phyloP scores from a whole-genome alignment of 805 yeast genomes.

The Zygoascus tannicola region DNA sequence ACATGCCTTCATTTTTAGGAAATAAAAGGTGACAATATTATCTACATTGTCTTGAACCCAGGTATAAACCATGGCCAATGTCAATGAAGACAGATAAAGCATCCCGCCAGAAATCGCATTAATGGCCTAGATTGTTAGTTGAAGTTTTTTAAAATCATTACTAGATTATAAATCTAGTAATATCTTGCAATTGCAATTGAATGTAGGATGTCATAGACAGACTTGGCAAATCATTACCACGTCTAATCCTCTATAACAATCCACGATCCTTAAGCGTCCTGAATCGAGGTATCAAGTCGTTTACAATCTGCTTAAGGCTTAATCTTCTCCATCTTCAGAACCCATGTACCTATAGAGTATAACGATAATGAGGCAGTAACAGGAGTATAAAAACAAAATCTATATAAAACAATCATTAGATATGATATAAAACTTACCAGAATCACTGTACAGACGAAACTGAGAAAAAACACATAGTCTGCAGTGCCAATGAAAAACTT shows the following conservation, averaged over 20 bases:
- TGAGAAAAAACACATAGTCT: slow-evolving; percentile 21
- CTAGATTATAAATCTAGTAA: too few species aligned
- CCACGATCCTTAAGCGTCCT: slow-evolving; percentile 17
- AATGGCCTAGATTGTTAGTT: slow-evolving; percentile 6
- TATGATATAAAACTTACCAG: slow-evolving; percentile 12
- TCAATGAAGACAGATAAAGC: slow-evolving; percentile 22
- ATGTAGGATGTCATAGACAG: slow-evolving; percentile 7
- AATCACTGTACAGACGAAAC: slow-evolving; percentile 15
- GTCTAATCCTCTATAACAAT: slow-evolving; percentile 5
- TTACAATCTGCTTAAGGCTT: slow-evolving; percentile 15
- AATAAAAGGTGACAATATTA: slow-evolving; percentile 21
- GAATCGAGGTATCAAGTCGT: slow-evolving; percentile 20
- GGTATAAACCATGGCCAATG: slow-evolving; percentile 30
- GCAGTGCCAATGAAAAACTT: slow-evolving; percentile 16
- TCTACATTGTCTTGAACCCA: slow-evolving; percentile 30
- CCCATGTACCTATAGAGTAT: slow-evolving; percentile 24
- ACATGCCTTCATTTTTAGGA: slow-evolving; percentile 25
- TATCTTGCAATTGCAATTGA: too few species aligned
- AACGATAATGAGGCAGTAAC: slow-evolving; percentile 27
- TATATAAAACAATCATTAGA: neutral
- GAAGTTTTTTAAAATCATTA: too few species aligned
- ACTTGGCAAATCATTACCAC: slow-evolving; percentile 1
- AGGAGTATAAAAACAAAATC: slow-evolving; percentile 19
- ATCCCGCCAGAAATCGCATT: slow-evolving; percentile 15
- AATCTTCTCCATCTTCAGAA: slow-evolving; percentile 30